Base-by-base conservation (phyloP, 129 eudicot genomes). In the Silybum marianum region DNA sequence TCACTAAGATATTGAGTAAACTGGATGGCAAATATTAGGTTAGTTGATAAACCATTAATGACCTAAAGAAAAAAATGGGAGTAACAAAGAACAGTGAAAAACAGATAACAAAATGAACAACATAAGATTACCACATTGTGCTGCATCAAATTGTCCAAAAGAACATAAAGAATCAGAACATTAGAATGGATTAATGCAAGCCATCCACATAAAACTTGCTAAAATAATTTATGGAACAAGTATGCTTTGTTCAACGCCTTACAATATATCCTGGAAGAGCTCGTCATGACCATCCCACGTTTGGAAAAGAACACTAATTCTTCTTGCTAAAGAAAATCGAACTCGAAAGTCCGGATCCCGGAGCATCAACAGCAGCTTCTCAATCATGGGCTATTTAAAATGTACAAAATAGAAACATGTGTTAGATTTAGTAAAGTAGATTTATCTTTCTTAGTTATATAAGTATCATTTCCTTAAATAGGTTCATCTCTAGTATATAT, bases 221-320 rank as follows among this genome's bases (percentile, higher is more conserved):
- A 78, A 23, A 36, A 9, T 28, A 66, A 77, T 38, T 9, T 70
- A 77, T 71, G 58, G 4, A 48, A 66, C 18, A 60, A 24, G 72
- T 60, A 67, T 46, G 38, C 32, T 74, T 11, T 22, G 69, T 44
- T 78, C 10, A 21, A 79, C n/a, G 80, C 67, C 95, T 69, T 79
- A 93, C 98, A 95, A 82, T 46, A 95, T 85, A 89, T 95, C 99
- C 42, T 84, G 94, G 79, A 95, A 95, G 80, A 96, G 97, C 82
- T 89, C 98, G 69, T 84, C 85, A 83, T 96, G 99, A 63, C 98
- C 98, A 86, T 96, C 99, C 99, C 99, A 96, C 48, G 97, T 93
- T 83, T 86, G 95, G 83, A 96, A 96, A 79, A 96, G 97, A 77
- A 91, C 86, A 78, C 95, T 90, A 80, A 96, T 83, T 77, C 90